These are phyloP conservation scores for Massariosphaeria phaeospora DNA, from an alignment of 495 filamentous ascomycete genomes.

Conservation along the genomic window DNA sequence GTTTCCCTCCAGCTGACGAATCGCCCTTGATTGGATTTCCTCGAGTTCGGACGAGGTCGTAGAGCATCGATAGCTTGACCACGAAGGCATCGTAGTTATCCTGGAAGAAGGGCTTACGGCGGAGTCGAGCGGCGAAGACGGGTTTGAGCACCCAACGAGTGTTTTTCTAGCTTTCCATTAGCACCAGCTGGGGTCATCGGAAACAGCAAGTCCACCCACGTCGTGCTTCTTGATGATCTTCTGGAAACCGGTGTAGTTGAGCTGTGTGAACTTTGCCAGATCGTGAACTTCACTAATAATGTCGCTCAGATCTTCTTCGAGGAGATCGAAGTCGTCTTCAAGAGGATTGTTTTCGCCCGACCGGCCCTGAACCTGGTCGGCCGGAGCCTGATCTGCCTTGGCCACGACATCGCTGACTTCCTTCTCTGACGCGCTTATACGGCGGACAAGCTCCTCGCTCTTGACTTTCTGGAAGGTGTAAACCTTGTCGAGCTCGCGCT, in stretches of 20 bases:
- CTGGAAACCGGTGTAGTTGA: constrained; percentile 99
- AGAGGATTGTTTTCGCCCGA: constrained; percentile 51
- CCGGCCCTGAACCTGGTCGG: too few species aligned
- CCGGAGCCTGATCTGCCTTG: constrained; percentile 47
- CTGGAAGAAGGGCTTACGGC: constrained; percentile 95
- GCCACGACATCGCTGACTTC: constrained; percentile 85
- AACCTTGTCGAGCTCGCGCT: constrained; percentile 91
- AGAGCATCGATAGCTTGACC: constrained; percentile 90
- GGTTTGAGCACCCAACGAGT: constrained; percentile 91
- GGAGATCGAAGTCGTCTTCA: constrained; percentile 88
- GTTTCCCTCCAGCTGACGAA: constrained; percentile 78
- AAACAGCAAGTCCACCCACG: constrained; percentile 52
- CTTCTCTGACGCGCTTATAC: constrained; percentile 78
- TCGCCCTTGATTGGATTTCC: constrained; percentile 91
- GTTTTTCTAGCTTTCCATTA: constrained; percentile 62
- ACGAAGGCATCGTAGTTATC: constrained; percentile 98
- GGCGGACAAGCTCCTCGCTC: constrained; percentile 83
- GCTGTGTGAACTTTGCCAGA: constrained; percentile 93
- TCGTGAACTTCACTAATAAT: constrained; percentile 99
- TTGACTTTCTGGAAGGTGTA: constrained; percentile 95
- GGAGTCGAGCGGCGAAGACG: constrained; percentile 86
- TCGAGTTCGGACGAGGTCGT: constrained; percentile 87
- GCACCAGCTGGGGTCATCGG: background rate
- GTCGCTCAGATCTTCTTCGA: constrained; percentile 93
- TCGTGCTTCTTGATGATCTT: constrained; percentile 99